Evolutionary conservation across 106 monocot genomes (phyloP).

Genomic region (Dioscorea alata): DNA sequence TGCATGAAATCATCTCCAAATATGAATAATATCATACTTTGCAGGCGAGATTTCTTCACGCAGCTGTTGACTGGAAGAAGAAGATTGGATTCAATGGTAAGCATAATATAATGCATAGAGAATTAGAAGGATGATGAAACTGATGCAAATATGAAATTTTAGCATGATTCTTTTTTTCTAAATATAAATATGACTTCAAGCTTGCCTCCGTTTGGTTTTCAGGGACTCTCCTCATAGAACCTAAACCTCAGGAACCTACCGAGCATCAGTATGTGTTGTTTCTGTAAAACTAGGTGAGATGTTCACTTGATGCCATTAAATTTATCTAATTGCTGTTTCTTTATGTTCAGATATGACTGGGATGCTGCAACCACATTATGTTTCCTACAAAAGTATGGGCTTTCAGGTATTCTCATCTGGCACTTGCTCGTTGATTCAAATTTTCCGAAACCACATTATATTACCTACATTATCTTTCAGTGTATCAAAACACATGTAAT

Average conservation of each 20-base stretch:
- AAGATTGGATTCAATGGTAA: constrained; percentile 97
- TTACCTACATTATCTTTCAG: no score
- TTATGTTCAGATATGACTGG: constrained; percentile 82
- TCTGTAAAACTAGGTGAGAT: not conserved
- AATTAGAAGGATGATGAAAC: no score
- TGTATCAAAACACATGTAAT: no score
- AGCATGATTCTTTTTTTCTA: no score
- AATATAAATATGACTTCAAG: no score
- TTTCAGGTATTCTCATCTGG: constrained; percentile 34
- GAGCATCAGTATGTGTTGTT: constrained; percentile 76
- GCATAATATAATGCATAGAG: no score
- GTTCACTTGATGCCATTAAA: not conserved
- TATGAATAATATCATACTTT: not conserved
- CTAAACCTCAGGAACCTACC: constrained; percentile 97
- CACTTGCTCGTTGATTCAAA: not conserved
- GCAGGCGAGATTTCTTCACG: constrained; percentile 85
- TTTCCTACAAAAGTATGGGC: constrained; percentile 80
- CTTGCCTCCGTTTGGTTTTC: constrained; percentile 1
- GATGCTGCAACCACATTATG: constrained; percentile 88
- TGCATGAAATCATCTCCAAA: not conserved
- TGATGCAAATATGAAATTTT: no score
- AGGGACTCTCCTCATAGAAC: constrained; percentile 92
- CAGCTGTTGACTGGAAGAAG: constrained; percentile 85
- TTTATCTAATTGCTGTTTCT: constrained; percentile 3
- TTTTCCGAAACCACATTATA: no score